Base-by-base conservation (phyloP, 176 grass and related monocot genomes). In the sorghum (Sorghum bicolor) region DNA sequence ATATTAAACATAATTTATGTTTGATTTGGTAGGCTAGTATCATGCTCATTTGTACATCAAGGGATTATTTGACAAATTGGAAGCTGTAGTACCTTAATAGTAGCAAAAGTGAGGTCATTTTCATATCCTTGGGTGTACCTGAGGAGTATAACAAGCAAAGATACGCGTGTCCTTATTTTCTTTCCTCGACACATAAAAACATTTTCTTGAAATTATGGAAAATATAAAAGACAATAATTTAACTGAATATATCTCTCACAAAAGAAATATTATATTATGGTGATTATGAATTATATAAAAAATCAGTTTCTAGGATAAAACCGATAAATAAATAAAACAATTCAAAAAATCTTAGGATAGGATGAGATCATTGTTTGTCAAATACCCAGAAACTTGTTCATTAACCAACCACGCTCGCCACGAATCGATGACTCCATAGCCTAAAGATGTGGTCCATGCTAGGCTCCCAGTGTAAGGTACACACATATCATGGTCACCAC, bases 401-500 rank as follows among this genome's bases (percentile, higher is more conserved):
- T 90, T 84, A 13, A 87, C 34, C 31, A 75, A 44, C 93, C 96
- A 98, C 5, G 96, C 83, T 55, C 93, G 58, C 96, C 96, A 98
- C 2, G 86, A 87, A 75, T 98, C 93, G 65, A 88, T 31, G 44
- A 98, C 64, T 71, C 65, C 57, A 58, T 95, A 98, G 32, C 91
- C 87, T 26, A 98, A 72, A 3, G 93, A 95, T 72, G 86, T 67
- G 16, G 96, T 98, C 96, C 96, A 98, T 88, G 85, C 93, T 94
- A 93, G 64, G 28, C 8, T 90, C 28, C 96, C 96, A 17, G 93
- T 98, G 67, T 78, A 92, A 67, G 96, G 96, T 67, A 98, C 89
- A 81, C 96, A 95, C 91, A 98, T 95, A 69, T 98, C 96, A 85
- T 98, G 96, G 31, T 98, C 96, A 26, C 96, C 96, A 63, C 96